Conservation (phyloP, 2,329 filamentous ascomycete species). For the Paraconiothyrium brasiliense region DNA sequence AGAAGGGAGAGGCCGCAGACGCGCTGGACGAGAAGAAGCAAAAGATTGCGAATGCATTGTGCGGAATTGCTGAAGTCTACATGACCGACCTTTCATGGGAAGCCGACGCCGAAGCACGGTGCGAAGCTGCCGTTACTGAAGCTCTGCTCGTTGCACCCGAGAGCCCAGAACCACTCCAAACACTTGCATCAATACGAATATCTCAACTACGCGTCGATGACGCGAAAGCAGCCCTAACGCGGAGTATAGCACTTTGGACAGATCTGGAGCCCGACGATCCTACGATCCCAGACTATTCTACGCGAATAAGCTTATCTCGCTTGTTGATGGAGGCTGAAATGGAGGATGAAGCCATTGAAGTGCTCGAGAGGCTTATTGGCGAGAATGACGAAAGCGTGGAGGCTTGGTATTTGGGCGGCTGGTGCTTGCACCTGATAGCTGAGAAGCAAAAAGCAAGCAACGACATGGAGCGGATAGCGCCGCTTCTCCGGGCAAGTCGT, state of each 20-base stretch:
- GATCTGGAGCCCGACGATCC: conserved; percentile 77
- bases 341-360: conserved; percentile 83
- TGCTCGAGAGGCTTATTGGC: conserved; percentile 81
- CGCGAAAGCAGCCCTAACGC: conserved; percentile 77
- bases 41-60: conserved; percentile 90
- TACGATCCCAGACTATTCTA: conserved; percentile 83
- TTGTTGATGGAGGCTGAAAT: conserved; percentile 90
- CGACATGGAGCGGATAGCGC: conserved; percentile 62
- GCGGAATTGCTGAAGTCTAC: conserved; percentile 94
- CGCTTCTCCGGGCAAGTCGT: conserved; percentile 76
- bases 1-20: conserved; percentile 43
- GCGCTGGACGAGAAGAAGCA: conserved; percentile 73
- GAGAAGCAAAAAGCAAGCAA: conserved; percentile 69
- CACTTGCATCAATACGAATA: conserved; percentile 90
- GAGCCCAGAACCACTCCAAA: conserved; percentile 91
- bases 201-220: conserved; percentile 84
- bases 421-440: conserved; percentile 84
- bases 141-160: conserved; percentile 85
- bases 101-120: conserved; percentile 85
- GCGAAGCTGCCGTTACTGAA: conserved; percentile 89
- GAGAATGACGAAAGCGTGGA: conserved; percentile 97
- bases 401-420: conserved; percentile 96
- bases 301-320: conserved; percentile 82
- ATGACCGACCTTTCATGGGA: conserved; percentile 98
- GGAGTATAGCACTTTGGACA: conserved; percentile 86